These are phyloP conservation scores for Wickerhamomyces bovis DNA, from an alignment of 805 yeast species.

Conservation along the genomic window DNA sequence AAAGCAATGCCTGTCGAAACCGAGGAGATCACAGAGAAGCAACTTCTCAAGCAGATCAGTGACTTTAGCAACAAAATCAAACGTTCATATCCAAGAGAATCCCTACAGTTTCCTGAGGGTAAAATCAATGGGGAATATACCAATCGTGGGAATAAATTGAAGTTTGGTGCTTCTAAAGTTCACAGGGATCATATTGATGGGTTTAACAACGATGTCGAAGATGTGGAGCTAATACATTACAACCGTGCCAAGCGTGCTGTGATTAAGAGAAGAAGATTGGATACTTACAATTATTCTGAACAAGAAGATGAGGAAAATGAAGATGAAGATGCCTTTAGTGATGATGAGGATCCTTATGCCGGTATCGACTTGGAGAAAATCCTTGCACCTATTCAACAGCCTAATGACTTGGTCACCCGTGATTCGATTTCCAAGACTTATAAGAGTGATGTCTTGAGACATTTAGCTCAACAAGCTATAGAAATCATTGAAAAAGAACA, in stretches of 20 bases:
- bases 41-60: constrained; percentile 2
- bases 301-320: constrained; percentile 27
- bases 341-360: constrained; percentile 40
- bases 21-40: constrained; percentile 3
- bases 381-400: constrained; percentile 73
- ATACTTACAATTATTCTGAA: constrained; percentile 12
- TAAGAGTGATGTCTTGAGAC: constrained; percentile 46
- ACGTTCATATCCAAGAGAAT: background rate
- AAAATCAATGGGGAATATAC: constrained; percentile 30
- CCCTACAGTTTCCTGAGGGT: constrained; percentile 8
- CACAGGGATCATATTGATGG: constrained; percentile 38
- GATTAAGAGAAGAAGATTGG: constrained; percentile 25
- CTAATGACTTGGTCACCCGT: constrained; percentile 70
- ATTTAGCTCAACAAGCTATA: constrained; percentile 66
- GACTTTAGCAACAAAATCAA: constrained; percentile 15
- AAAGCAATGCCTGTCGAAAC: background rate
- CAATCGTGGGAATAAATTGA: constrained; percentile 55
- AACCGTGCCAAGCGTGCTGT: constrained; percentile 28
- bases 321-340: constrained; percentile 21
- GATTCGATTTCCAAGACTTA: constrained; percentile 65
- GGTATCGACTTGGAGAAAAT: constrained; percentile 51
- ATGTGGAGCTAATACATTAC: constrained; percentile 21
- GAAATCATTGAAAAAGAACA: constrained; percentile 80
- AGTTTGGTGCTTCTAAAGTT: constrained; percentile 41
- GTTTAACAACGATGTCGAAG: constrained; percentile 23